Base-by-base conservation (phyloP, 2,329 filamentous ascomycete genomes). In the Cercospora brassicicola region DNA sequence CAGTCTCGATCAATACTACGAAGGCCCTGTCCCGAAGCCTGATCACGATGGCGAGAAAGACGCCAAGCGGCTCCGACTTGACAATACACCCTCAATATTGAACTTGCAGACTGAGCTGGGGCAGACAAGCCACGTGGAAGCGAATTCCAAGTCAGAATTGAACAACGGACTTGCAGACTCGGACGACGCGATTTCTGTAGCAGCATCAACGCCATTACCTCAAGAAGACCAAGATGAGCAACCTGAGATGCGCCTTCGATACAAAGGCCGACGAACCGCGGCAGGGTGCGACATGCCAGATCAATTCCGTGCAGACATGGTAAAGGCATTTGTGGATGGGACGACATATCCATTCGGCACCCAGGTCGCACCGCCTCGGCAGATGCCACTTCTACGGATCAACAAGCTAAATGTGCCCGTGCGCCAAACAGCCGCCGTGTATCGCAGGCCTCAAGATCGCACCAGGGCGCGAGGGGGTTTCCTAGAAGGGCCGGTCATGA, bases 251-350 rank as follows among this genome's bases (percentile, higher is more conserved):
- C 45, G 67, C 30, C 30, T 72, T 11, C 72, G 73, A 66, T 90
- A 90, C 76, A 86, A 83, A 55, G 88, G 88, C 31, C 84, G 85
- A 53, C 86, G 88, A 26, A 83, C 84, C n/a, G 84, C 83, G 8
- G 83, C 84, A 39, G 87, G 87, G 18, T 75, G 79, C 31, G 84
- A 87, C 56, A 88, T 89, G 85, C 87, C 87, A 15, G 84, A 86
- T 59, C 81, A 83, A 28, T 83, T 85, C 69, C 86, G 87, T 31
- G 81, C 85, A 26, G 85, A 89, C 20, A 83, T 84, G 31, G 79
- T 89, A 45, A 81, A 83, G 59, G 81, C 83, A 13, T 85, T 90
- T 69, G 77, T 89, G 10, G 87, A 89, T 76, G 84, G 86, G 72
- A 81, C 84, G 10, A 82, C 83, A 18, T 88, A 86, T 84, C 81